phyloP scores from a whole-genome alignment of 805 yeast genomes.

The Candida pseudoglaebosa region DNA sequence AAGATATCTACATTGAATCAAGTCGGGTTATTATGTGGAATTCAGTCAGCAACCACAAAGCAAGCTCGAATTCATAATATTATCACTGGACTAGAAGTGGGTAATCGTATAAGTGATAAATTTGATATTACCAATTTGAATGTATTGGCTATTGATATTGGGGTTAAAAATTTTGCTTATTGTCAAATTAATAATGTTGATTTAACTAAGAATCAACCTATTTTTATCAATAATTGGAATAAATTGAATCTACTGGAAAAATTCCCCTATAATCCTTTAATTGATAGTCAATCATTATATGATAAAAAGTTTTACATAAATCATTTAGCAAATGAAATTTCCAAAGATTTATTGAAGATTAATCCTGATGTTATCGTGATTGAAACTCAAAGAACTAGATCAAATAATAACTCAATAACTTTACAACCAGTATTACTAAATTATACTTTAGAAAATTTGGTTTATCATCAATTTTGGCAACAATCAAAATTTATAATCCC shows the following conservation, averaged over 20 bases:
- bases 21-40: conserved; percentile 17
- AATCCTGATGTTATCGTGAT: conserved; percentile 27
- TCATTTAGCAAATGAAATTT: conserved; percentile 19
- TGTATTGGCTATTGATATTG: conserved; percentile 34
- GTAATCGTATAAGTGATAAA: conserved; percentile 2
- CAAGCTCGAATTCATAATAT: conserved; percentile 10
- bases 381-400: conserved; percentile 39
- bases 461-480: conserved; percentile 25
- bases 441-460: conserved; percentile 33
- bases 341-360: background rate
- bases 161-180: conserved; percentile 39
- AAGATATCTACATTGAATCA: conserved; percentile 12
- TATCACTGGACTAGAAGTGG: conserved; percentile 9
- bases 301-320: conserved; percentile 28
- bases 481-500: conserved; percentile 24
- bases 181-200: conserved; percentile 18
- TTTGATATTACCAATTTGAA: conserved; percentile 8
- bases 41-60: conserved; percentile 16
- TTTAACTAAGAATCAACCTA: conserved; percentile 2
- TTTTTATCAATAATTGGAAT: conserved; percentile 19
- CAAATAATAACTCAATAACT: conserved; percentile 29
- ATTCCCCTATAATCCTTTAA: conserved; percentile 10
- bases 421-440: conserved; percentile 38
- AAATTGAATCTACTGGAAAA: conserved; percentile 22
- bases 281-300: conserved; percentile 12